These are phyloP conservation scores for Aureobasidium lini DNA, from an alignment of 2,329 filamentous ascomycete species.

Conservation along the genomic window DNA sequence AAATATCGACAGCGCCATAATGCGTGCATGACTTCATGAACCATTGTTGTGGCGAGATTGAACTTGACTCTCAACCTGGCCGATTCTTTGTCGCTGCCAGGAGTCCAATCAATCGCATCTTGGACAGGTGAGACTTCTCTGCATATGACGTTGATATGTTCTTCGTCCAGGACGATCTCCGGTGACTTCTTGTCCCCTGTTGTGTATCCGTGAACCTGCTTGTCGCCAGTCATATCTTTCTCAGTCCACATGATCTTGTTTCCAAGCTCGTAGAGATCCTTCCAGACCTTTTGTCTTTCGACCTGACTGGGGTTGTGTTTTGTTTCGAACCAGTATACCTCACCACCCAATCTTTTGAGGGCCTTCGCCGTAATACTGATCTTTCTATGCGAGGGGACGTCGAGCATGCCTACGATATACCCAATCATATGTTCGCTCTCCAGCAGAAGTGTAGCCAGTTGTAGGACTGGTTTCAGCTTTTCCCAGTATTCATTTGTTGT, in stretches of 20 bases:
- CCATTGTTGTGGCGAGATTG: not conserved
- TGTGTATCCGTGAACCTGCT: not conserved
- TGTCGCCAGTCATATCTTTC: not conserved
- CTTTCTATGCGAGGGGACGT: not conserved
- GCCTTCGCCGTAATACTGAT: not conserved
- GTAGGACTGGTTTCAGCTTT: not conserved
- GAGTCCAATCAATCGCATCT: not conserved
- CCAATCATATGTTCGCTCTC: not conserved
- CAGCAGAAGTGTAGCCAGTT: not conserved
- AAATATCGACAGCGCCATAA: not conserved
- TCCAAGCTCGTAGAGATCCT: not conserved
- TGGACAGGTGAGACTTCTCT: not conserved
- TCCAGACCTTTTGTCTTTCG: not conserved
- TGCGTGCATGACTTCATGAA: conserved; percentile 8
- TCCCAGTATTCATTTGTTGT: not conserved
- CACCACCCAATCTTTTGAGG: not conserved
- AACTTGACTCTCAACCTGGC: not conserved
- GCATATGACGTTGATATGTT: not conserved
- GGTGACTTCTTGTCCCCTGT: not conserved
- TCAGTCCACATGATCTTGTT: not conserved
- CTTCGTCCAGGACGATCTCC: not conserved
- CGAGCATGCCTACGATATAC: not conserved
- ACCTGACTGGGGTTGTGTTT: not conserved
- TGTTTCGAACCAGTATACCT: not conserved
- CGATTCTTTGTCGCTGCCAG: not conserved